Percentiles rank a stretch among this genome's conserved stretches.
Evolutionary conservation across 164 flowering plant genomes (phyloP).

Genomic region (Magnolia changhungtana): DNA sequence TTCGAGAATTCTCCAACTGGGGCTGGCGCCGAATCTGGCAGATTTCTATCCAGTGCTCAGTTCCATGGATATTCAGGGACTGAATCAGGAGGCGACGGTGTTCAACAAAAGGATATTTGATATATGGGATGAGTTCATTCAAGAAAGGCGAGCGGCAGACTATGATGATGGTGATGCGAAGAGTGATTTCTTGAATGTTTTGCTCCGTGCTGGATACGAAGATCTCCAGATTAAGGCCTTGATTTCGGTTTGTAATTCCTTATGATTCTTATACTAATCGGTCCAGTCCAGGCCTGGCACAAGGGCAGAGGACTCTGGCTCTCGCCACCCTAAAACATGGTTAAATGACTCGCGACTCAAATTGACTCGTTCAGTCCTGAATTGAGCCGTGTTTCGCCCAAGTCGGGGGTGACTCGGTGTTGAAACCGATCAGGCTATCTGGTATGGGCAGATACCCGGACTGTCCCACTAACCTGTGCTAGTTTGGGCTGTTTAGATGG

Average conservation of each 20-base stretch:
- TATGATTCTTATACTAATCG: neutral
- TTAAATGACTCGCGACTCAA: neutral
- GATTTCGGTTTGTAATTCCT: conserved; percentile 13
- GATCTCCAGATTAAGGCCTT: conserved; percentile 21
- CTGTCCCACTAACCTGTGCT: too few species aligned
- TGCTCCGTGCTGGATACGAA: conserved; percentile 9
- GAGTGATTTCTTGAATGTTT: conserved; percentile 21
- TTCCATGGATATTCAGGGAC: conserved; percentile 11
- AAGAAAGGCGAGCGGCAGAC: conserved; percentile 6
- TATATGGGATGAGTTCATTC: conserved; percentile 15
- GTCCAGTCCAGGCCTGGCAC: neutral
- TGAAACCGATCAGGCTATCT: neutral
- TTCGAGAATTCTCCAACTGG: conserved; percentile 3
- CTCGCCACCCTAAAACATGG: neutral
- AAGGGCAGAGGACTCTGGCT: neutral
- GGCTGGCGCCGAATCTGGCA: conserved; percentile 6
- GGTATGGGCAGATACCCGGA: too few species aligned
- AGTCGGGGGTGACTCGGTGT: neutral
- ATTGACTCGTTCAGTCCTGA: neutral
- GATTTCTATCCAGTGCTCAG: conserved; percentile 2
- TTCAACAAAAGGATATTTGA: neutral
- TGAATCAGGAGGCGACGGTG: neutral
- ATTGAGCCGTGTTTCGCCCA: neutral
- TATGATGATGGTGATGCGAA: neutral
- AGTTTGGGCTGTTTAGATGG: too few species aligned